Evolutionary conservation across 2,329 filamentous ascomycete species (phyloP), one percentile per base, ranked within the genome.

Genomic region (Fusarium sulawesiense): DNA sequence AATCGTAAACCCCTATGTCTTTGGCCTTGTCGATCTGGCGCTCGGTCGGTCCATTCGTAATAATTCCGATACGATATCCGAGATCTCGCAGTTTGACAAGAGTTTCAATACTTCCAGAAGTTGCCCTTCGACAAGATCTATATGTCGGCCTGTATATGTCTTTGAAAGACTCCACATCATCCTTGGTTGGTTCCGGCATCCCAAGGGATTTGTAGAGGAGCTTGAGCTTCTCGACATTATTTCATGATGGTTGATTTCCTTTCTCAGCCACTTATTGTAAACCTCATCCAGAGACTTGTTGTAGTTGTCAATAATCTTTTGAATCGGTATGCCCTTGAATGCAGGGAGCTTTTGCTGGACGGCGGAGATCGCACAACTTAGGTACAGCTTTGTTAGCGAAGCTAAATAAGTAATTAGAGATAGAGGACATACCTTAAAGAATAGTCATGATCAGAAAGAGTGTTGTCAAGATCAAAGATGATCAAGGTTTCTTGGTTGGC

Each of bases 391-490:
- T 16, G 30, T 32, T 16, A 32, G 30, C 4, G 30, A 32, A 8
- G 7, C 30, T 16, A 16, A 3, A 32, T 8, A 32, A 32, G 30
- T 7, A 32, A 7, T 14, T 16, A 16, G 30, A 32, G 30, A 32
- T 8, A 6, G 1, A 14, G 13, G 30, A 16, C 53, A 16, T 21
- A 23, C 7, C 10, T 23, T 3, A 66, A 5, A 4, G 63, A 63
- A 30, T 60, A 55, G 18, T 21, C 2, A 14, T 66, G 55, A 11
- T 66, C 66, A 40, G 55, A 68, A 16, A 66, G 58, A 9, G 63
- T 68, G n/a, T 41, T 30, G 12, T 66, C 63, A 4, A 68, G 47
- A 8, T 66, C 58, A 21, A 68, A 68, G 18, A 66, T 47, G 21
- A 49, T 34, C 34, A 37, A n/a, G 3, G 18, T 37, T 37, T 37